A percentile compares a stretch with the other conserved stretches of the same genome.
phyloP scores from a whole-genome alignment of 1,284 basidiomycete genomes.

The Pyrrhoderma lamaoense region DNA sequence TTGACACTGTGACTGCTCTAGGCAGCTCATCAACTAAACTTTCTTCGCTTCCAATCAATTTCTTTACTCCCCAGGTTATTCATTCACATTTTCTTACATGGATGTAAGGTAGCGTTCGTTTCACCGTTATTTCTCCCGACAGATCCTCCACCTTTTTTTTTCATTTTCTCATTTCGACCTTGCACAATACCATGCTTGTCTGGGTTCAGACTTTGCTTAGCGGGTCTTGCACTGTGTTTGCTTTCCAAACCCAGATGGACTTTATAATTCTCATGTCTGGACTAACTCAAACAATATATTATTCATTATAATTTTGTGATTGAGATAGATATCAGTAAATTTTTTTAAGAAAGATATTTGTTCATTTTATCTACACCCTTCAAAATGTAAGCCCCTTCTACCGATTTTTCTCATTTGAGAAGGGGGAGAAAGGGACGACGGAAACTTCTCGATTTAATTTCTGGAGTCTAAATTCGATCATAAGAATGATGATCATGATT shows the following conservation, averaged over 20 bases:
- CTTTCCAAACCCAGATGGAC: not conserved
- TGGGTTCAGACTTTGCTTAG: not conserved
- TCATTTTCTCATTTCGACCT: not conserved
- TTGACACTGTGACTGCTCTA: too few species aligned
- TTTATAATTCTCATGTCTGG: not conserved
- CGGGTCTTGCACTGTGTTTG: not conserved
- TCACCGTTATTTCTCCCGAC: not conserved
- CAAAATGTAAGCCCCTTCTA: too few species aligned
- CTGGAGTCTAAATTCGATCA: too few species aligned
- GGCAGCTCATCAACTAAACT: not conserved
- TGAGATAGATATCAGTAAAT: too few species aligned
- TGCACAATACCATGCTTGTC: not conserved
- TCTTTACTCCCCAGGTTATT: not conserved
- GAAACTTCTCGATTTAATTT: too few species aligned
- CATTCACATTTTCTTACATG: slow-evolving; percentile 1
- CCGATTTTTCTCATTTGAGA: too few species aligned
- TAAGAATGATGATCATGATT: too few species aligned
- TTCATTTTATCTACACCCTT: too few species aligned
- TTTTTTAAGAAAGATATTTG: too few species aligned
- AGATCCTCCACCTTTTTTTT: not conserved
- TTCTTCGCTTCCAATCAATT: slow-evolving; percentile 4
- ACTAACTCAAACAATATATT: too few species aligned
- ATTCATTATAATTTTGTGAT: too few species aligned
- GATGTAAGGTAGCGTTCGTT: slow-evolving; percentile 9
- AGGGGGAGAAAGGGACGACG: too few species aligned